Base-by-base conservation (phyloP, 768 basidiomycete species). In the Phaeolepiota aurea region DNA sequence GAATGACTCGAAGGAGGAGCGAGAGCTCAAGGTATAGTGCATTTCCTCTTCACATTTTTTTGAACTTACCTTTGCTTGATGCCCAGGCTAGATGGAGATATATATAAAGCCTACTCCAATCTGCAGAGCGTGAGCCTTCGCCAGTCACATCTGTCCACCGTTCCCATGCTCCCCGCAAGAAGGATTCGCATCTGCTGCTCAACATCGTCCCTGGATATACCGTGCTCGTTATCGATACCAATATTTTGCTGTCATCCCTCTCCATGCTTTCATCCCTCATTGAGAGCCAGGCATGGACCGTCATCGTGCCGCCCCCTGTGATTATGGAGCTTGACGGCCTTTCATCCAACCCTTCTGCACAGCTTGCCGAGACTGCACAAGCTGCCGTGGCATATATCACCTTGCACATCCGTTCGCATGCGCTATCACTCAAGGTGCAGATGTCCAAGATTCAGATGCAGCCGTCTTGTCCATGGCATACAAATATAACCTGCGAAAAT, bases 311-410 rank as follows among this genome's bases (percentile, higher is more conserved):
- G 3, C 74, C 98, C 2, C 93, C 92, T 0, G 94, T 96, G 46
- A 76, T 98, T 54, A 97, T 93, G 72, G 96, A 99, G 51, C 80
- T 99, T 5, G 94, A 99, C 49, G 91, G 92, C n/a, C 77, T 98
- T 5, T 70, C 75, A 1, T 60, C 66, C 42, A 82, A 86, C 48
- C 44, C 65, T 2, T 61, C 74, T 0, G 59, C 74, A 0, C 70
- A 74, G 32, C 80, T 97, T 16, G 88, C 83, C 30, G 72, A 77
- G 34, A 78, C 87, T 0, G 92, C 96, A 0, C 66, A 69, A 25
- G 66, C 69, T 9, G 88, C 92, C 0, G 65, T 94, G 44, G 47
- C 68, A 0, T 96, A 89, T 52, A 75, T 97, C 49, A 75, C 82
- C 2, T 65, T 76, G 1, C 80, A 84, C 49, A 62, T 97, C 44